These are phyloP conservation scores for Thelephora aurantiotincta DNA, from an alignment of 768 basidiomycete genomes.

Conservation along the genomic window DNA sequence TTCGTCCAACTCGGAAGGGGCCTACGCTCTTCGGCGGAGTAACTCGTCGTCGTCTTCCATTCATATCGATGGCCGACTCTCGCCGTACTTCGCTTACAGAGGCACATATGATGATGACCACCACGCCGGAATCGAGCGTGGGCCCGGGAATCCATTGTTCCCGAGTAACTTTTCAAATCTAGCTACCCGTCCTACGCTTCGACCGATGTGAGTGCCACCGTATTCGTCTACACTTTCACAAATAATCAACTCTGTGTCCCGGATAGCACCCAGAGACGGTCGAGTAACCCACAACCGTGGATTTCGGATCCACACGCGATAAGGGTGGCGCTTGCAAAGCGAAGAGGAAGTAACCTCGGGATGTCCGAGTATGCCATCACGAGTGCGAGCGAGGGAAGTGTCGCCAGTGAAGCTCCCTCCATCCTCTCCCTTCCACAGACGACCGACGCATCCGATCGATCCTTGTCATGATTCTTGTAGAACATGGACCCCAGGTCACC, in stretches of 20 bases:
- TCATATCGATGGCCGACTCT: background rate
- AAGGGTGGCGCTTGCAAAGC: conserved; percentile 18
- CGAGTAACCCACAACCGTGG: conserved; percentile 12
- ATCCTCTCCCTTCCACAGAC: background rate
- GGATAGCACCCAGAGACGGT: background rate
- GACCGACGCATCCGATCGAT: too few species aligned
- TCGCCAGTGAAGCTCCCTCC: conserved; percentile 8
- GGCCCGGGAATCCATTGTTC: conserved; percentile 67
- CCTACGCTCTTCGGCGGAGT: background rate
- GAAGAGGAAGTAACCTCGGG: conserved; percentile 24
- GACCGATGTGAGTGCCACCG: conserved; percentile 28
- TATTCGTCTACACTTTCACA: background rate
- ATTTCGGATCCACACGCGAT: conserved; percentile 14
- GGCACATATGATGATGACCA: conserved; percentile 20
- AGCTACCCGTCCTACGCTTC: conserved; percentile 49
- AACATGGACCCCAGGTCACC: too few species aligned
- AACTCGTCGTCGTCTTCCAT: background rate
- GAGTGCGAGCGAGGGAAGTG: conserved; percentile 22
- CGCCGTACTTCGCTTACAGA: background rate
- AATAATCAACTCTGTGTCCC: background rate
- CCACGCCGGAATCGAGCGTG: conserved; percentile 45
- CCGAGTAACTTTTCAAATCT: conserved; percentile 67
- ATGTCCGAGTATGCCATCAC: conserved; percentile 32
- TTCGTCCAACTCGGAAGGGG: background rate
- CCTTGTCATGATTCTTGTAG: too few species aligned